Conservation (phyloP, 2,329 filamentous ascomycete species). For the Sporothrix inflata region DNA sequence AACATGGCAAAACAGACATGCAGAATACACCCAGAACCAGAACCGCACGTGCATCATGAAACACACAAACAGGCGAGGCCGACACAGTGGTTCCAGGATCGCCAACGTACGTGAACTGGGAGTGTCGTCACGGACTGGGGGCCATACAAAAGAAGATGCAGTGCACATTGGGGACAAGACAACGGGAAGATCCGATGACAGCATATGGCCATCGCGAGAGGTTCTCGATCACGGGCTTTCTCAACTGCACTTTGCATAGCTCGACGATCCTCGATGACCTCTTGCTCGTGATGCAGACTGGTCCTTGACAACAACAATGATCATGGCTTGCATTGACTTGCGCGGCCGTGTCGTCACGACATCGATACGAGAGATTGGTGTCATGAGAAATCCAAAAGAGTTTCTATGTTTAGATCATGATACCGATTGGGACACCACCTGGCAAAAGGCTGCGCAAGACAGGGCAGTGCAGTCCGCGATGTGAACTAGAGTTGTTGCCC, state of each 20-base stretch:
- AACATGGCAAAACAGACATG: too few relatives aligned
- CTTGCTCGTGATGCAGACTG: not conserved
- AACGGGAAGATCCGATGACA: not conserved
- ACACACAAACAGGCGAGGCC: slow-evolving; percentile 4
- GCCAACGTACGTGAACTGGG: not conserved
- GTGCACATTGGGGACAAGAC: too few relatives aligned
- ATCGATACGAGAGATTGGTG: not conserved
- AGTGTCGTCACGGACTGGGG: too few relatives aligned
- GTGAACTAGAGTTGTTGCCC: not conserved
- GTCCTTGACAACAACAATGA: not conserved
- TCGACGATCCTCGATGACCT: too few relatives aligned
- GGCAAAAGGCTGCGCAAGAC: not conserved
- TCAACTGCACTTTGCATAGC: too few relatives aligned
- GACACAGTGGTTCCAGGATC: not conserved
- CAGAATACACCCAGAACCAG: too few relatives aligned
- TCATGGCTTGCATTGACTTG: not conserved
- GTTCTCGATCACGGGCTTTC: too few relatives aligned
- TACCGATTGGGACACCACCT: not conserved
- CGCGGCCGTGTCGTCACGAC: not conserved
- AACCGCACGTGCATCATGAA: slow-evolving; percentile 3
- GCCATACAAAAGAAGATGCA: too few relatives aligned
- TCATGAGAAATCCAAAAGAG: not conserved
- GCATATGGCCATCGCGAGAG: too few relatives aligned
- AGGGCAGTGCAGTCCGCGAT: not conserved
- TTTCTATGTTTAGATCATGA: not conserved